phyloP scores from a whole-genome alignment of 2,329 filamentous ascomycete genomes.

The Dactylellina cionopaga region DNA sequence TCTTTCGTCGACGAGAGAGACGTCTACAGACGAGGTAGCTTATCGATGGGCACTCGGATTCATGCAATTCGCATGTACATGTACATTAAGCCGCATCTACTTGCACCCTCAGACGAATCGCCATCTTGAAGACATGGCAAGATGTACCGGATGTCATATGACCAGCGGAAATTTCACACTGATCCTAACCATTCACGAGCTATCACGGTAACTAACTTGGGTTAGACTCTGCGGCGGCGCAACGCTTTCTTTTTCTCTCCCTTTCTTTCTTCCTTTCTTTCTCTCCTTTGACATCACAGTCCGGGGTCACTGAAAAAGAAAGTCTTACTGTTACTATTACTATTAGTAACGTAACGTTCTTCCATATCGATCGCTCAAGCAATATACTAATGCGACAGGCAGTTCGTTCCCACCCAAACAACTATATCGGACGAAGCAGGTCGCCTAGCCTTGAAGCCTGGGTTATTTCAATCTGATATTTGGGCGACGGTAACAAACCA shows the following conservation, averaged over 20 bases:
- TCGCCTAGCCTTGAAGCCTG: conserved; percentile 42
- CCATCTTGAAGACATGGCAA: conserved; percentile 16
- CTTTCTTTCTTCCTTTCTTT: too few species aligned
- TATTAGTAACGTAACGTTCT: too few species aligned
- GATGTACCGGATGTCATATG: too few species aligned
- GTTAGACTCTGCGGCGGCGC: too few species aligned
- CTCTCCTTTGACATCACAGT: conserved; percentile 19
- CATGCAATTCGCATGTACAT: conserved; percentile 22
- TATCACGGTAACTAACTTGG: too few species aligned
- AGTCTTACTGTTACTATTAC: too few species aligned
- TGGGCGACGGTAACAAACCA: neutral
- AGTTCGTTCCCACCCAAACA: conserved; percentile 16
- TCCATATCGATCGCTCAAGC: too few species aligned
- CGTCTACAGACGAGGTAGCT: conserved; percentile 38
- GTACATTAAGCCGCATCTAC: conserved; percentile 31
- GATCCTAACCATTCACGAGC: too few species aligned
- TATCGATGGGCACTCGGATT: conserved; percentile 9
- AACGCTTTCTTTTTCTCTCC: too few species aligned
- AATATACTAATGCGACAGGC: conserved; percentile 28
- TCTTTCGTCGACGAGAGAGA: conserved; percentile 29
- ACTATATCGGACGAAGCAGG: conserved; percentile 24
- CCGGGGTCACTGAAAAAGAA: conserved; percentile 39
- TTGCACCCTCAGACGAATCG: conserved; percentile 6
- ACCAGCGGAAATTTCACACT: too few species aligned
- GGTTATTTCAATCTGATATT: conserved; percentile 10